Conservation (phyloP, 1,284 basidiomycete genomes). For the Meripilus lineatus region DNA sequence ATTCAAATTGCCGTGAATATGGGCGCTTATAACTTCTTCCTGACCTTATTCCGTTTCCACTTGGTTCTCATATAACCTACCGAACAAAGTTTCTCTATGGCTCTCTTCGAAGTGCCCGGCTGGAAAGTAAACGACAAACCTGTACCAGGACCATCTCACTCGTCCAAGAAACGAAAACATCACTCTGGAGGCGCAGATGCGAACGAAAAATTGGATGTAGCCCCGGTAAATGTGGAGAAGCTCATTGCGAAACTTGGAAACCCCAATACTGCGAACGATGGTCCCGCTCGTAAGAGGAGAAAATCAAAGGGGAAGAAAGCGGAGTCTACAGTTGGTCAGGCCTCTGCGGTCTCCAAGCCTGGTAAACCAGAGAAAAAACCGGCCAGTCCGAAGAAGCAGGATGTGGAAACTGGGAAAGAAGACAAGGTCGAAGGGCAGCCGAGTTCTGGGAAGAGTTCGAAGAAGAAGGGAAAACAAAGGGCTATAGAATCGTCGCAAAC, state of each 20-base stretch:
- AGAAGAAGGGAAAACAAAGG: constrained; percentile 8
- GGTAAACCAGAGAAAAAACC: neutral
- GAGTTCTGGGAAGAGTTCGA: constrained; percentile 24
- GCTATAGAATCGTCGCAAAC: neutral
- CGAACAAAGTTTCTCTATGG: constrained; percentile 28
- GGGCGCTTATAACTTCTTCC: too few relatives aligned
- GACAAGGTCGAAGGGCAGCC: constrained; percentile 29
- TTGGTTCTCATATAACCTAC: neutral
- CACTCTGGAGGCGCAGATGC: constrained; percentile 21
- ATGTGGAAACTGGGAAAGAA: constrained; percentile 14
- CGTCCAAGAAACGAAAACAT: constrained; percentile 67
- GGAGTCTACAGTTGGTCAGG: constrained; percentile 5
- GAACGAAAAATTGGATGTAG: constrained; percentile 37
- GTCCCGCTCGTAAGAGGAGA: constrained; percentile 12
- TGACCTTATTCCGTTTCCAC: too few relatives aligned
- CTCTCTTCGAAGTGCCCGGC: constrained; percentile 68
- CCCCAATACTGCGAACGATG: constrained; percentile 11
- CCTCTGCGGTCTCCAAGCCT: neutral
- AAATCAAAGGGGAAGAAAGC: constrained; percentile 12
- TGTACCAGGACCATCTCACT: constrained; percentile 28
- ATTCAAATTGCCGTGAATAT: too few relatives aligned
- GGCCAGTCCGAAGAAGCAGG: constrained; percentile 1
- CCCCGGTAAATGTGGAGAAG: constrained; percentile 73
- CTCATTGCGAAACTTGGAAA: constrained; percentile 60
- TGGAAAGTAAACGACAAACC: constrained; percentile 55